phyloP scores from a whole-genome alignment of 306 rosid species.

The Ziziphus jujuba region DNA sequence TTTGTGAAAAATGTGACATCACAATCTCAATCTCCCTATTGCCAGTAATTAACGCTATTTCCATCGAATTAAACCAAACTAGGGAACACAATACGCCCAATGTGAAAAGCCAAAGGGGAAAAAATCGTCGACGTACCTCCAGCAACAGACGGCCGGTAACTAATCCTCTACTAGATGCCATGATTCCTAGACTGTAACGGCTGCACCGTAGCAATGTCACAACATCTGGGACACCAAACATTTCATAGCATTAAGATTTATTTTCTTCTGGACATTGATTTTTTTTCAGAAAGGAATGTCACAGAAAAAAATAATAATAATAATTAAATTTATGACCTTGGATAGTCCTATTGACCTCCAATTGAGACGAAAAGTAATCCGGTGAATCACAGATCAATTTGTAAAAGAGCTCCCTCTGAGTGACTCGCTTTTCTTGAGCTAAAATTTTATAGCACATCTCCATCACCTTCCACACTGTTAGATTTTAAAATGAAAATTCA shows the following conservation, averaged over 20 bases:
- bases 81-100: background rate
- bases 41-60: background rate
- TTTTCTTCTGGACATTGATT: background rate
- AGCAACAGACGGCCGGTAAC: slow-evolving; percentile 72
- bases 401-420: slow-evolving; percentile 92
- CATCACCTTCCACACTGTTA: slow-evolving; percentile 89
- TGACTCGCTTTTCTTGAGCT: slow-evolving; percentile 72
- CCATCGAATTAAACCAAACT: background rate
- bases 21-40: background rate
- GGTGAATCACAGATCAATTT: slow-evolving; percentile 77
- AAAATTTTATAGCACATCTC: slow-evolving; percentile 74
- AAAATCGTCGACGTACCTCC: slow-evolving; percentile 39
- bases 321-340: slow-evolving; percentile 52
- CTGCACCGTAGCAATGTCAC: slow-evolving; percentile 90
- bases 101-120: background rate
- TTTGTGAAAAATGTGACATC: background rate
- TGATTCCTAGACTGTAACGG: slow-evolving; percentile 88
- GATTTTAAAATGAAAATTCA: background rate
- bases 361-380: slow-evolving; percentile 67
- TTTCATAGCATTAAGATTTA: background rate
- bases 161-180: slow-evolving; percentile 93
- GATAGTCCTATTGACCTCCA: slow-evolving; percentile 71
- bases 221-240: slow-evolving; percentile 47
- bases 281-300: slow-evolving; percentile 1
- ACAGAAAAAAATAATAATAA: background rate